phyloP scores from a whole-genome alignment of 1,284 basidiomycete genomes.

The Baeospora myosura region DNA sequence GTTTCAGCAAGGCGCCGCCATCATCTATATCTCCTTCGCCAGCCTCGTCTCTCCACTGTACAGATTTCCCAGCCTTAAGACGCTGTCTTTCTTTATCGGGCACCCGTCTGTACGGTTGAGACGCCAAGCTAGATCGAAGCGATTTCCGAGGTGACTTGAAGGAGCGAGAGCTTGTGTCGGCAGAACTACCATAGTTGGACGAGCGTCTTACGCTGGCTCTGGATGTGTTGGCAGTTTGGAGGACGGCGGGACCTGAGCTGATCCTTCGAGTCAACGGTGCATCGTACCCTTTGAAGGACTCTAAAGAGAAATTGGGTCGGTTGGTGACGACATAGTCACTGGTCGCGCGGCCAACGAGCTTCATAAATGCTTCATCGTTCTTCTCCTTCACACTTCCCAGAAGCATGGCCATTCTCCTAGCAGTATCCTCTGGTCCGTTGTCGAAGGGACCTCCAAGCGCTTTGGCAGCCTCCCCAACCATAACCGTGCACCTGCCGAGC shows the following conservation, averaged over 20 bases:
- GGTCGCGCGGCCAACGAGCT: slow-evolving; percentile 58
- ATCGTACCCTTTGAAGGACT: slow-evolving; percentile 38
- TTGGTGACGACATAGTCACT: slow-evolving; percentile 36
- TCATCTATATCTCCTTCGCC: slow-evolving; percentile 81
- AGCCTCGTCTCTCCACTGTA: slow-evolving; percentile 86
- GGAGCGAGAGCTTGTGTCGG: slow-evolving; percentile 26
- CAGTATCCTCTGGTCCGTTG: slow-evolving; percentile 30
- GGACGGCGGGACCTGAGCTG: slow-evolving; percentile 39
- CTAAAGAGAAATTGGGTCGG: slow-evolving; percentile 29
- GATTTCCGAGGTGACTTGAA: slow-evolving; percentile 65
- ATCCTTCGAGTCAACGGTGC: slow-evolving; percentile 33
- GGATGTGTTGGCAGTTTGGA: slow-evolving; percentile 30
- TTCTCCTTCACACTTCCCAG: slow-evolving; percentile 52
- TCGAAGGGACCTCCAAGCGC: slow-evolving; percentile 42
- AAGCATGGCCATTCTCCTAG: slow-evolving; percentile 40
- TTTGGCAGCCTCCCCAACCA: slow-evolving; percentile 61
- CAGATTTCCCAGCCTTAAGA: slow-evolving; percentile 60
- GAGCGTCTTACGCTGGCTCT: slow-evolving; percentile 36
- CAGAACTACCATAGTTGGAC: slow-evolving; percentile 38
- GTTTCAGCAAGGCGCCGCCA: slow-evolving; percentile 31
- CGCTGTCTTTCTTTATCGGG: slow-evolving; percentile 57
- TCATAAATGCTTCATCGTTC: slow-evolving; percentile 61
- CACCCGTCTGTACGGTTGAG: slow-evolving; percentile 53
- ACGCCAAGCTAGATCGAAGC: slow-evolving; percentile 52
- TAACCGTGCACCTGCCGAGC: slow-evolving; percentile 73